Base-by-base conservation (phyloP, 2,329 filamentous ascomycete genomes). In the Cladobotryum mycophilum region DNA sequence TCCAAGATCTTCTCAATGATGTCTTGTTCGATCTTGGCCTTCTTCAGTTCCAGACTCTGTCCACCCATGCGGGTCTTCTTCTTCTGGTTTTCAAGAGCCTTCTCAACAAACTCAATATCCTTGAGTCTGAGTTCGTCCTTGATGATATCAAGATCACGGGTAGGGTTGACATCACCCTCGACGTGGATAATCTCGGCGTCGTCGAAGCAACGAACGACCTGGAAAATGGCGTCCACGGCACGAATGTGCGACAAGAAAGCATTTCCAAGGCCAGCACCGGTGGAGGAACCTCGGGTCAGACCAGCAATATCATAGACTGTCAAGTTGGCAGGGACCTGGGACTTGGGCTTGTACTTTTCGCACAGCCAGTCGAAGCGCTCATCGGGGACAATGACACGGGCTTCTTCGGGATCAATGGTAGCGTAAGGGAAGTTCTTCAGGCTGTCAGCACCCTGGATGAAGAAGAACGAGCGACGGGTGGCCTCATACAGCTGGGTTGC, bases 161-260 rank as follows among this genome's bases (percentile, higher is more conserved):
- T 82, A 34, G 93, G 95, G 74, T 99, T 88, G 62, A 99, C 95
- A 64, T 99, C 93, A 68, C 93, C 95, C 79, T 99, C 95, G 59
- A 99, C 91, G 80, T 99, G 93, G 63, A 96, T 97, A 64, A 99
- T 99, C 75, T 99, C 93, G 53, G 92, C 93, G 78, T 99, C 93
- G 67, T 99, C 95, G 74, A 99, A 96, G 75, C 88, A 95, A 63
- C 91, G 85, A 36, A 96, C 91, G 41, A 96, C 91, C 72, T 96
- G 89, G 79, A 96, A 96, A 73, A 96, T 95, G 71, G 91, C 91
- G 77, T 96, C 91, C 71, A 96, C 91, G 49, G 93, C 93, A 68
- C 95, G 89, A 63, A 99, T 99, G 72, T 99, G 93, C 36, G 93
- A 97, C 75, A 99, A 78, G 83, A 99, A 99, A 61, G 92, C 82